These are phyloP conservation scores for Coprinellus aureogranulatus DNA, from an alignment of 768 basidiomycete genomes.

Conservation along the genomic window DNA sequence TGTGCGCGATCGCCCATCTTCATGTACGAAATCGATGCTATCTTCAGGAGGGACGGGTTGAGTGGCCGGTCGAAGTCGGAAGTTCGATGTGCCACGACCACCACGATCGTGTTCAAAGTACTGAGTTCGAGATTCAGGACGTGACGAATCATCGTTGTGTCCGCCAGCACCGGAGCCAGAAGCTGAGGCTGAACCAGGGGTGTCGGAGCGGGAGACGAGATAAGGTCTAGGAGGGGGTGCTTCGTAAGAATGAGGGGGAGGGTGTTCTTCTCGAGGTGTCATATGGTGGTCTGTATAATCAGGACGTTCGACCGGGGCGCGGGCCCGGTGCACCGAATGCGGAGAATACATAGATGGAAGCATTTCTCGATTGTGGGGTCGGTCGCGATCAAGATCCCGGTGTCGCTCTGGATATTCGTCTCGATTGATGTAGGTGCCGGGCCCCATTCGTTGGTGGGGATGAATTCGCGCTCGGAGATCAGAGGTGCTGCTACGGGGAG, in stretches of 20 bases:
- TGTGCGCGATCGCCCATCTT: conserved; percentile 45
- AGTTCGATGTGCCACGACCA: conserved; percentile 37
- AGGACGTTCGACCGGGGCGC: conserved; percentile 26
- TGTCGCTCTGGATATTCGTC: conserved; percentile 53
- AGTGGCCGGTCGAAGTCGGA: conserved; percentile 51
- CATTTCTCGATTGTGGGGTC: conserved; percentile 16
- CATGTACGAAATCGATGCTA: conserved; percentile 47
- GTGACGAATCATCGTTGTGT: conserved; percentile 41
- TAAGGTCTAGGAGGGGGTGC: conserved; percentile 29
- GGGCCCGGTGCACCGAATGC: conserved; percentile 35
- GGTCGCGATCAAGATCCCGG: conserved; percentile 37
- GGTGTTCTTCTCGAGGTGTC: conserved; percentile 33
- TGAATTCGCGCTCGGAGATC: conserved; percentile 37
- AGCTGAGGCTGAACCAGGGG: conserved; percentile 56
- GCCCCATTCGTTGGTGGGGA: conserved; percentile 66
- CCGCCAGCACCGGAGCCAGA: conserved; percentile 38
- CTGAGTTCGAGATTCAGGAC: conserved; percentile 50
- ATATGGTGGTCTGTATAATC: conserved; percentile 32
- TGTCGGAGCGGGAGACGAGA: conserved; percentile 53
- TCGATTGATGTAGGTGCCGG: conserved; percentile 55
- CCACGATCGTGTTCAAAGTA: conserved; percentile 43
- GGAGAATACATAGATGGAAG: conserved; percentile 37
- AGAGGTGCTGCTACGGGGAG: conserved; percentile 34
- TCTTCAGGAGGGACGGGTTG: conserved; percentile 41
- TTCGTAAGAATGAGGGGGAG: conserved; percentile 33